Evolutionary conservation across 768 basidiomycete genomes (phyloP).

Genomic region (Xerocomus potaroensis): DNA sequence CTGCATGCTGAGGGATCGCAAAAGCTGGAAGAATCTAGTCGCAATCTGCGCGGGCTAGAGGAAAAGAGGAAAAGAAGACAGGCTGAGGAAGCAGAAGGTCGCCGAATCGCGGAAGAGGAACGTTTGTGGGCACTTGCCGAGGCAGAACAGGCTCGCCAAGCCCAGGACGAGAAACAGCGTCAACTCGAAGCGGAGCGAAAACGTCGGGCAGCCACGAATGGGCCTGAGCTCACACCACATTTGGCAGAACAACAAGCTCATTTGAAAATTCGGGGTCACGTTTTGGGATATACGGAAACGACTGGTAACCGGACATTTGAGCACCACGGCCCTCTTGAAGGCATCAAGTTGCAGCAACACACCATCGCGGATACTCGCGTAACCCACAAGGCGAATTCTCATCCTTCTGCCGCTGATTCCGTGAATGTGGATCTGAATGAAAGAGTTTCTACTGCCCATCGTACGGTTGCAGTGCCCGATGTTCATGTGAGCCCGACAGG

Average conservation of each 20-base stretch:
- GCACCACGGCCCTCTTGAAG: not conserved
- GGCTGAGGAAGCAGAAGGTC: constrained; percentile 15
- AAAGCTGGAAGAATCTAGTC: constrained; percentile 14
- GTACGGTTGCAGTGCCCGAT: not conserved
- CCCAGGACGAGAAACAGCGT: constrained; percentile 2
- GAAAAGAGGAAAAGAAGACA: constrained; percentile 22
- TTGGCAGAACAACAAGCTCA: constrained; percentile 9
- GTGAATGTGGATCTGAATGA: constrained; percentile 5
- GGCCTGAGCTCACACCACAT: constrained; percentile 5
- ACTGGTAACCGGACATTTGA: not conserved
- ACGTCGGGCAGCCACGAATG: constrained; percentile 4
- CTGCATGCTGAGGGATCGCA: constrained; percentile 17
- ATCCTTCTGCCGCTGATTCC: not conserved
- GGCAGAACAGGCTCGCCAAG: constrained; percentile 9
- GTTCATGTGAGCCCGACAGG: not conserved
- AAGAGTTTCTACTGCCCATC: not conserved
- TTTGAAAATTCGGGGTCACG: constrained; percentile 5
- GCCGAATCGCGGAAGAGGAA: constrained; percentile 15
- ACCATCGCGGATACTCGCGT: constrained; percentile 28
- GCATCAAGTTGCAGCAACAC: constrained; percentile 21
- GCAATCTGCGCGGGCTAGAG: constrained; percentile 19
- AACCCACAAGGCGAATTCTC: constrained; percentile 7
- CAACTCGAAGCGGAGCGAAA: constrained; percentile 6
- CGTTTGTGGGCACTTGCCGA: constrained; percentile 6
- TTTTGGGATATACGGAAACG: not conserved